Evolutionary conservation across 2,329 filamentous ascomycete genomes (phyloP).

Genomic region (Cladophialophora immunda): DNA sequence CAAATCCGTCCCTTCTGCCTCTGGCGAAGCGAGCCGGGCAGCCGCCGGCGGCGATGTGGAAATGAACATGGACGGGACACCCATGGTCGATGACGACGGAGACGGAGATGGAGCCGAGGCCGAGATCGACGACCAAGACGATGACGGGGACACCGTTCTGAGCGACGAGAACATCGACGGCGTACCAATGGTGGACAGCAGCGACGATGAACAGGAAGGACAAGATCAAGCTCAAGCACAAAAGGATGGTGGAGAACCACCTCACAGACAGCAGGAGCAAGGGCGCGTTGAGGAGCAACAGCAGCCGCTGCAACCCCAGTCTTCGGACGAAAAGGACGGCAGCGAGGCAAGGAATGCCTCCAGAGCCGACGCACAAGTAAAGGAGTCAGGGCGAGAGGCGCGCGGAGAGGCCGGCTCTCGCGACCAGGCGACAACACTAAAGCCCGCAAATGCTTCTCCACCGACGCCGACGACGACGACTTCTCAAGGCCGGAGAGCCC

Average conservation of each 20-base stretch:
- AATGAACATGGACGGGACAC: constrained; percentile 47
- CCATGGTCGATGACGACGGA: constrained; percentile 45
- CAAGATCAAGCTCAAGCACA: neutral
- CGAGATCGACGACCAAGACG: constrained; percentile 24
- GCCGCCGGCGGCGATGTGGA: constrained; percentile 41
- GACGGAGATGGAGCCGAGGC: constrained; percentile 38
- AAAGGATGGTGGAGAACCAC: neutral
- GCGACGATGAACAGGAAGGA: constrained; percentile 59
- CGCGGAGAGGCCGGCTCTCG: neutral
- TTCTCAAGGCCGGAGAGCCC: constrained; percentile 27
- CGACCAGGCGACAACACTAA: neutral
- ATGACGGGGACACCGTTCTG: constrained; percentile 55
- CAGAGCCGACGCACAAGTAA: neutral
- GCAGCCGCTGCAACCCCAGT: neutral
- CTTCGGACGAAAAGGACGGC: neutral
- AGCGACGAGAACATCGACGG: constrained; percentile 55
- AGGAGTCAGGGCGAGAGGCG: neutral
- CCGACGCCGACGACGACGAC: neutral
- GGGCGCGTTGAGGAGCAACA: neutral
- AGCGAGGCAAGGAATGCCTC: neutral
- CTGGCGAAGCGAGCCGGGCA: constrained; percentile 26
- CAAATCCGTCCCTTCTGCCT: constrained; percentile 10
- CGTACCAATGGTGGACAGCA: constrained; percentile 57
- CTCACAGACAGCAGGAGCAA: neutral
- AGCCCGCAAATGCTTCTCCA: neutral